These are phyloP conservation scores for Phytophthora pseudosyringae DNA, from an alignment of 352 stramenopile genomes.

Conservation along the genomic window DNA sequence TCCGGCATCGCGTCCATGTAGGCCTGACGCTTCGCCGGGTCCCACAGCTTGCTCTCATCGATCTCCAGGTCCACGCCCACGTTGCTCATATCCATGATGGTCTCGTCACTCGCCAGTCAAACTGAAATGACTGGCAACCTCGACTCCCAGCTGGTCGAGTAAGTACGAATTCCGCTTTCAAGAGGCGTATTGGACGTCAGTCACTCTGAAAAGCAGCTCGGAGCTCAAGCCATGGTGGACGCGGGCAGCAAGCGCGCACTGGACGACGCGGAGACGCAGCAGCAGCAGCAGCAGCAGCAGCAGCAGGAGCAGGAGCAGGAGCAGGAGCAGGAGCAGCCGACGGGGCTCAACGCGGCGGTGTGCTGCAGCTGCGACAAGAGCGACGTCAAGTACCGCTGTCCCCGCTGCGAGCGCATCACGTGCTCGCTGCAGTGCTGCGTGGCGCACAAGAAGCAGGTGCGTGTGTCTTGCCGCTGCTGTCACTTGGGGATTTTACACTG, in stretches of 20 bases:
- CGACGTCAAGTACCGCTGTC: slow-evolving; percentile 88
- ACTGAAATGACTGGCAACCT: slow-evolving; percentile 32
- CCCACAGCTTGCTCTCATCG: slow-evolving; percentile 88
- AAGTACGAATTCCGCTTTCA: slow-evolving; percentile 17
- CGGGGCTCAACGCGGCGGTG: slow-evolving; percentile 4
- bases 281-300: neutral
- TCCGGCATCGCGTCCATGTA: slow-evolving; percentile 88
- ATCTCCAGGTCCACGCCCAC: slow-evolving; percentile 83
- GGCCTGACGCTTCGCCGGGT: slow-evolving; percentile 73
- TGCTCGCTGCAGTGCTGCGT: slow-evolving; percentile 83
- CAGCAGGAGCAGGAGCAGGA: slow-evolving; percentile 5
- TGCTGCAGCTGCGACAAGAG: slow-evolving; percentile 56
- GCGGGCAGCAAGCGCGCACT: slow-evolving; percentile 44
- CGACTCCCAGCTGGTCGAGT: neutral
- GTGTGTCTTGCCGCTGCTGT: neutral
- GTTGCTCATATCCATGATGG: slow-evolving; percentile 52
- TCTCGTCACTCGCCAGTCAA: slow-evolving; percentile 2
- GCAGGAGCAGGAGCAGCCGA: neutral
- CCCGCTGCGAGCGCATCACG: slow-evolving; percentile 83
- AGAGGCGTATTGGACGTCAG: slow-evolving; percentile 30
- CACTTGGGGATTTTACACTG: slow-evolving; percentile 4
- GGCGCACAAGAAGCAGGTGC: slow-evolving; percentile 80
- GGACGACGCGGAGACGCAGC: slow-evolving; percentile 26
- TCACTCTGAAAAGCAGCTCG: slow-evolving; percentile 5
- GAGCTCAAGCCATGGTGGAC: slow-evolving; percentile 21